Conservation (phyloP, 2,329 filamentous ascomycete genomes). For the Scopulariopsis brevicaulis region DNA sequence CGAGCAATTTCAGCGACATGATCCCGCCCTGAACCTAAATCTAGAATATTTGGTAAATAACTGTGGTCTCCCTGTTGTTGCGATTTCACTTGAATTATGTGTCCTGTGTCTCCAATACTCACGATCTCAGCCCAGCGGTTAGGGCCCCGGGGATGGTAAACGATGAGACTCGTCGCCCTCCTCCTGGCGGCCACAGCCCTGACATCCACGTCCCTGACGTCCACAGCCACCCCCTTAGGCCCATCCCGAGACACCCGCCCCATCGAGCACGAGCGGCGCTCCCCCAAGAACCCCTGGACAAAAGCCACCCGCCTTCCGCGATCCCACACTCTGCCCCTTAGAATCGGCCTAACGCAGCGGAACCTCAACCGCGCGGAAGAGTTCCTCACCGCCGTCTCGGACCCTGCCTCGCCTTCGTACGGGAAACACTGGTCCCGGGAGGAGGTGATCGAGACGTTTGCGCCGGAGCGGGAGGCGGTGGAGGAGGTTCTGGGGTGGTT, state of each 20-base stretch:
- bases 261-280: conserved; percentile 3
- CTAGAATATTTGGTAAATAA: background rate
- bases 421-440: conserved; percentile 33
- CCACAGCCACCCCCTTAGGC: background rate
- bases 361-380: conserved; percentile 33
- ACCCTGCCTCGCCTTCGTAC: conserved; percentile 31
- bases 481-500: conserved; percentile 42
- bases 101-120: background rate
- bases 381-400: conserved; percentile 27
- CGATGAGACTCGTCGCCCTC: conserved; percentile 2
- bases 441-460: conserved; percentile 29
- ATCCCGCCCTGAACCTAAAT: background rate
- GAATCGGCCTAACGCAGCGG: conserved; percentile 30
- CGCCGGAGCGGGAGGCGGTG: conserved; percentile 29
- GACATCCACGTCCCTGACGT: no score
- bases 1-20: background rate
- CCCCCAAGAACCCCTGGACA: background rate
- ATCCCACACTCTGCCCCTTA: conserved; percentile 17
- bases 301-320: background rate
- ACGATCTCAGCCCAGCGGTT: background rate
- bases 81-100: background rate
- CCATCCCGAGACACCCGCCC: background rate
- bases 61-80: background rate
- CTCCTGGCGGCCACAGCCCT: background rate
- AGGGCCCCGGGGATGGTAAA: background rate